Base-by-base conservation (phyloP, 768 basidiomycete species). In the Xerocomellus intermedius region DNA sequence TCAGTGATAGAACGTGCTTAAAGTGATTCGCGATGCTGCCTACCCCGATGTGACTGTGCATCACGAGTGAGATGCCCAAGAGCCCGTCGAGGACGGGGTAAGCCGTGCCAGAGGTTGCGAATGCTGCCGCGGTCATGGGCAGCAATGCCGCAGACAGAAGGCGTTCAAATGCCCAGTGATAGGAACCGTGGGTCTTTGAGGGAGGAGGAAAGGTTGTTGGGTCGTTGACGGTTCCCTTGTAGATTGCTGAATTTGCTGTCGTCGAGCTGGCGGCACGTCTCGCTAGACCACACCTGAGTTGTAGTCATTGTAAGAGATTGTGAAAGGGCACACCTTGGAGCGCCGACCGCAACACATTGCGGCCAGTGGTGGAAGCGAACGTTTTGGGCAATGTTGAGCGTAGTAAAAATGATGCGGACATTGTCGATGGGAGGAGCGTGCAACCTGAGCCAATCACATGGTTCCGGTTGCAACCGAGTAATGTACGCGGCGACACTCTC, bases 11-110 rank as follows among this genome's bases (percentile, higher is more conserved):
- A 10, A 3, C 42, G 5, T 13, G 24, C 21, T 32, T 9, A 16
- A 9, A 14, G 10, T 10, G 24, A 6, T 33, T 16, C 6, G 26
- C 21, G 26, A 50, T 5, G 26, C 10, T 47, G 16, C 85, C 39
- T 64, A 92, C 95, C 51, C 95, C 96, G 59, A 99, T 91, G 70
- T 99, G 95, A 73, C 88, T 91, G 77, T 98, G 97, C 70, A 98
- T 85, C 60, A 98, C 82, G 66, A 99, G 79, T 46, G 86, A 86
- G 57, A 94, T 78, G 17, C 87, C 94, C 50, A 98, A 82, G 47
- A 98, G 66, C 43, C 92, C 96, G 65, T 99, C 97, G 43, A 98
- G 72, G 60, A 97, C 74, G 4, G 97, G 92, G 75, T 95, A 85
- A 57, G 79, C 80, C 50, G 79, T 83, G 17, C 83, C 84, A 39